phyloP scores from a whole-genome alignment of 2,329 filamentous ascomycete genomes.

The Aspergillus piperis region DNA sequence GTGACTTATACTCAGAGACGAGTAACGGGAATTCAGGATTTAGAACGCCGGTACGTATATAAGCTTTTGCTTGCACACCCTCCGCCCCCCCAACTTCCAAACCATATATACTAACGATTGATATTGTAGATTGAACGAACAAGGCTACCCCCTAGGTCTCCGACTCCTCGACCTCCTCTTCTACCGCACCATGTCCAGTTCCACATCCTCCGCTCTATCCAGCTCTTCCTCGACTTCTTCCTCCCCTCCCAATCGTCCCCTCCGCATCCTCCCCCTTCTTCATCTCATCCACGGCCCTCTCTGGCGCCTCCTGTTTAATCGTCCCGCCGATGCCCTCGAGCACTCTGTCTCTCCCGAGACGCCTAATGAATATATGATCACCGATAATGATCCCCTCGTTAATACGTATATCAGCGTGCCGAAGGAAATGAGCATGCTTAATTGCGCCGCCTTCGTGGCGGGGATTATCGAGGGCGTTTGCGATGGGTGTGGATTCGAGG shows the following conservation, averaged over 20 bases:
- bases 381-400: conserved; percentile 95
- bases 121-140: conserved; percentile 70
- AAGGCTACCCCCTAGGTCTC: conserved; percentile 91
- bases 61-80: not conserved
- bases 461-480: conserved; percentile 95
- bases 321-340: conserved; percentile 89
- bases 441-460: conserved; percentile 93
- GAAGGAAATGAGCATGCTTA: conserved; percentile 92
- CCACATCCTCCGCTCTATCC: conserved; percentile 79
- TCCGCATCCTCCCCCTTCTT: conserved; percentile 84
- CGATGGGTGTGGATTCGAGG: conserved; percentile 87
- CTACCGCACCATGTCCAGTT: conserved; percentile 77
- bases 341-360: conserved; percentile 79
- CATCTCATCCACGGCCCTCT: conserved; percentile 93
- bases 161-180: conserved; percentile 94
- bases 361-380: conserved; percentile 97
- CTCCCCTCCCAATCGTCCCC: conserved; percentile 73
- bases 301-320: conserved; percentile 89
- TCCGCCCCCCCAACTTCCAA: not conserved
- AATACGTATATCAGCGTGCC: conserved; percentile 93
- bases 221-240: conserved; percentile 73
- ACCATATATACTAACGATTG: not conserved
- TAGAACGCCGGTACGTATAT: conserved; percentile 75
- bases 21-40: conserved; percentile 88
- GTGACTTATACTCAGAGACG: conserved; percentile 89